Evolutionary conservation across 1,139 yeast species (phyloP), one percentile per base, ranked within the genome.

Genomic region (Meyerozyma elateridarum): DNA sequence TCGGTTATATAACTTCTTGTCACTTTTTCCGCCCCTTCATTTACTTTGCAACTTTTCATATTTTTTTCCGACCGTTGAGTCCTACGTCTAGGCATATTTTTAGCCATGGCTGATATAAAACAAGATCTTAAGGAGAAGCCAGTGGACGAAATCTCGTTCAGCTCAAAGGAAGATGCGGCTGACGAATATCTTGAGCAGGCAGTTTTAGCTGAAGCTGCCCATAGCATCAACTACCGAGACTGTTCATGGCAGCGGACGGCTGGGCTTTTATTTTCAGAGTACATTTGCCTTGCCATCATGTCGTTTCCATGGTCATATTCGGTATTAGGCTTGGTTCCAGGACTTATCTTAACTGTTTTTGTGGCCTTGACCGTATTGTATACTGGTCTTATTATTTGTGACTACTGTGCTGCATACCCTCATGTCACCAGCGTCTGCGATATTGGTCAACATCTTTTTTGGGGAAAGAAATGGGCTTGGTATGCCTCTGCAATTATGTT

Each of bases 221-320:
- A 50, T 34, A 38, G 34, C 45, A 72, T 73, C 52, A 64, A 73
- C 51, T 74, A 72, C 42, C 53, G 73, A 34, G 59, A 71, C 27
- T 73, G 79, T 41, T 68, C 79, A 18, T 73, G 80, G 79, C 71
- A 66, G 38, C 70, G 64, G 41, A 73, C 81, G 0, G 76, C 80
- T 0, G 79, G 78, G 5, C 59, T 76, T 27, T 54, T 76, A 33
- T 72, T 76, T 39, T 71, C 79, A 4, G 82, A 76, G 49, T 76
- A 76, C 51, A 73, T 76, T 22, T 76, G 80, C 44, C 58, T 76
- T 39, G 82, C 82, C 8, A 74, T 75, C 37, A 66, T 76, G 73
- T 72, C 79, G 13, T 76, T 76, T 47, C 83, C 83, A 0, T 73
- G 80, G 79, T 70, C 80, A 5, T 76, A 71, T 45, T 71, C 79